Base-by-base conservation (phyloP, 1,139 yeast genomes). In the Keqinozyma sinolaborantium region DNA sequence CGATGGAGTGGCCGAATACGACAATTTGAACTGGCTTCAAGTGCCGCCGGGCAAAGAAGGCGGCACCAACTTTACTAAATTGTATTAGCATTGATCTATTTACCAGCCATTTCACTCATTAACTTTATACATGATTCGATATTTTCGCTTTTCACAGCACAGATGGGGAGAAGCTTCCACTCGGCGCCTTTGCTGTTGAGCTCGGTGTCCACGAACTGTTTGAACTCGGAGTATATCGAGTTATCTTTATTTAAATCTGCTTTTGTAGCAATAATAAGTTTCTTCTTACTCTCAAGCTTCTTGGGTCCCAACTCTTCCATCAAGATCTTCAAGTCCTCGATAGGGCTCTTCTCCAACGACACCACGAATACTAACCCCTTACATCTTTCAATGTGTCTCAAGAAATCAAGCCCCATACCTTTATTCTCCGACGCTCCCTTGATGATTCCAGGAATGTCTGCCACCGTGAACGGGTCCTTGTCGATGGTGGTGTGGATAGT, bases 381-480 rank as follows among this genome's bases (percentile, higher is more conserved):
- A 3, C 95, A 84, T 41, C 98, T 70, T 56, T 92, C 98, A 32
- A 92, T 79, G 53, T 92, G 98, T 37, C 97, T 70, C 41, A 92
- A 60, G 55, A 92, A 92, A 42, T 88, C 97, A 30, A 87, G 70
- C 0, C 98, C 98, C 86, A 92, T 83, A 2, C 98, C 98, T 50
- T 74, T 81, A 49, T 90, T 85, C 26, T 79, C 66, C 2, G 79
- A 70, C 0, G 98, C 97, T 7, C 95, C 97, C 50, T 78, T 71
- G 35, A 92, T 84, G 32, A 92, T 85, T 9, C 98, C 98, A 0
- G 98, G 98, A 38, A 92, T 92, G 61, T 92, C 98, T 1, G 97
- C 97, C 1, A 92, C 97, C 0, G 97, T 86, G 52, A 90, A 88
- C 1, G 87, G 82, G 7, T 75, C 78, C 39, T 74, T 73, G 39